Conservation (phyloP, 2,329 filamentous ascomycete genomes). For the Orbilia quercus region DNA sequence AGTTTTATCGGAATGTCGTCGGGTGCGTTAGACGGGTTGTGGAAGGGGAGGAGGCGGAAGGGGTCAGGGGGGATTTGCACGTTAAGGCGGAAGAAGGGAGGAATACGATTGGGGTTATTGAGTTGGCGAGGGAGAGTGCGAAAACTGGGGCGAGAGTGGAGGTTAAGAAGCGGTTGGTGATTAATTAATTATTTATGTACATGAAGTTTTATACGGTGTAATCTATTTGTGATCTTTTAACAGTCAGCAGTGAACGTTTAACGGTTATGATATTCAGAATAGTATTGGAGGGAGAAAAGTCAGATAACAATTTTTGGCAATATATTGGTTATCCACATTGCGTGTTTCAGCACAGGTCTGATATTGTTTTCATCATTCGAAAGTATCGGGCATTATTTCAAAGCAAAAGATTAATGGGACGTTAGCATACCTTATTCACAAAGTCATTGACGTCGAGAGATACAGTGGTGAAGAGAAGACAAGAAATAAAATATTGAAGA, state of each 20-base stretch:
- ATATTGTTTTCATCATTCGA: constrained; percentile 56
- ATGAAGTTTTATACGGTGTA: too few relatives aligned
- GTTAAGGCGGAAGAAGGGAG: constrained; percentile 58
- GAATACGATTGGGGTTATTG: constrained; percentile 58
- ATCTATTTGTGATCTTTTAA: neutral
- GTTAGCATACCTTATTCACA: constrained; percentile 24
- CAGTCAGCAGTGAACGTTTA: too few relatives aligned
- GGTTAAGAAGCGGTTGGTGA: constrained; percentile 39
- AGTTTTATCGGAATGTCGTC: constrained; percentile 58
- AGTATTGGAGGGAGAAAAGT: constrained; percentile 20
- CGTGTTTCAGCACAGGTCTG: constrained; percentile 56
- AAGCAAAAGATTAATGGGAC: neutral
- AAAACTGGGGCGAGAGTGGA: constrained; percentile 57
- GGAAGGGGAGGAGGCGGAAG: constrained; percentile 24
- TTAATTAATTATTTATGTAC: constrained; percentile 8
- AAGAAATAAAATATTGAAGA: constrained; percentile 9
- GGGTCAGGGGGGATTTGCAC: constrained; percentile 33
- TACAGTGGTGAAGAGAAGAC: too few relatives aligned
- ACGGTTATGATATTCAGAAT: constrained; percentile 3
- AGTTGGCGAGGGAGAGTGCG: constrained; percentile 58
- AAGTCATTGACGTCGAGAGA: too few relatives aligned
- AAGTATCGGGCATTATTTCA: neutral
- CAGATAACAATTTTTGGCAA: constrained; percentile 55
- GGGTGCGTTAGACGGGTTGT: constrained; percentile 45
- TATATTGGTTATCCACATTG: constrained; percentile 56